Evolutionary conservation across 495 filamentous ascomycete species (phyloP), one percentile per base, ranked within the genome.

Genomic region (Podospora didyma): DNA sequence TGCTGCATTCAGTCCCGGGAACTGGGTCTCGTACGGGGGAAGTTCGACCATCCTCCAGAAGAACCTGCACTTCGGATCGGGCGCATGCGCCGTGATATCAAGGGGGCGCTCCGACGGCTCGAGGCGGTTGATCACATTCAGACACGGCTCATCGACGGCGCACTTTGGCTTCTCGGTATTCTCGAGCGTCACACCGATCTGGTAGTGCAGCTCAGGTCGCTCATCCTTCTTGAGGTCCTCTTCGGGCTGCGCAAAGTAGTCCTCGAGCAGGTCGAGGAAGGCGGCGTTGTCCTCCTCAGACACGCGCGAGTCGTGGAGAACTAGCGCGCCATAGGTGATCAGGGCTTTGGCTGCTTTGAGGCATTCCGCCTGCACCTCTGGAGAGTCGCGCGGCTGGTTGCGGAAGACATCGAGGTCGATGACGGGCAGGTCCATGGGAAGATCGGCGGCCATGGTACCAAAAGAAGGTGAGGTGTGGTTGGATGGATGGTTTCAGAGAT

Each of bases 151-250:
- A 59, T 80, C 76, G 53, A 76, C 75, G 52, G 77, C 77, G 62
- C 77, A 80, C 67, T 78, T 79, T 41, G 77, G 77, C 70, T 75
- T 78, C 63, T 80, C 77, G 35, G 77, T 80, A 69, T 80, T 79
- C 45, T 79, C 77, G 46, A 80, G 73, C 23, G 77, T 80, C 19
- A 79, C 77, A 59, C 77, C 77, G 41, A 80, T 73, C 67, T 80
- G 77, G 64, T 74, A 80, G 49, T 68, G 66, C 16, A 80, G 65
- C 61, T 76, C 76, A 39, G 77, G 77, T 2, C 77, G 72, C 64
- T 79, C 76, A 53, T 80, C 77, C 19, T 60, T 56, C 37, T 56
- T 55, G 21, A 79, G 67, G 7, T 65, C 62, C 7, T 51, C 73
- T 10, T 69, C 69, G 46, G 76, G 76, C 65, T 79, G 77, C 47